Evolutionary conservation across 1,139 yeast species (phyloP).

Genomic region (Lodderomyces jiufengensis): DNA sequence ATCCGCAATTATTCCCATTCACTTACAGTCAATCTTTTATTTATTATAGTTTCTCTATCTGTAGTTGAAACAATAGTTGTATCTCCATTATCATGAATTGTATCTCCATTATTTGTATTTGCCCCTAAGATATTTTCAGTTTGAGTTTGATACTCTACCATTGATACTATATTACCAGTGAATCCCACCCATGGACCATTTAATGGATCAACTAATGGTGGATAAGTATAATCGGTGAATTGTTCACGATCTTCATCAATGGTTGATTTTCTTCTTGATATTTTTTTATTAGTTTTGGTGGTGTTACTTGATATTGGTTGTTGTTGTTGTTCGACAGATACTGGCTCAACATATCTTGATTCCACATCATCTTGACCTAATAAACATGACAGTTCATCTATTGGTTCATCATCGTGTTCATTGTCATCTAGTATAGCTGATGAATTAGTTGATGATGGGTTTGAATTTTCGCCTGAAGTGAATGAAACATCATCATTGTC

Average conservation of each 20-base stretch:
- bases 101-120: slow-evolving; percentile 1
- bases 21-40: slow-evolving; percentile 34
- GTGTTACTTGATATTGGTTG: background rate
- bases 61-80: slow-evolving; percentile 18
- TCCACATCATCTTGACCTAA: slow-evolving; percentile 13
- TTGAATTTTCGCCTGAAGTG: slow-evolving; percentile 3
- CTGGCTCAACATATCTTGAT: too few species aligned
- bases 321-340: background rate
- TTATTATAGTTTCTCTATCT: slow-evolving; percentile 25
- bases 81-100: slow-evolving; percentile 24
- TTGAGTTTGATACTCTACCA: slow-evolving; percentile 28
- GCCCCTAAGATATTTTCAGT: slow-evolving; percentile 9
- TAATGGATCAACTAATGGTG: slow-evolving; percentile 43
- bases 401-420: slow-evolving; percentile 7
- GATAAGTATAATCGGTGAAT: slow-evolving; percentile 49
- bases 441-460: background rate
- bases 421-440: slow-evolving; percentile 7
- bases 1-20: slow-evolving; percentile 51
- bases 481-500: slow-evolving; percentile 24
- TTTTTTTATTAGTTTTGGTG: background rate
- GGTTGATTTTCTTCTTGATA: slow-evolving; percentile 37
- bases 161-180: slow-evolving; percentile 48
- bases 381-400: slow-evolving; percentile 29
- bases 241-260: slow-evolving; percentile 57
- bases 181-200: slow-evolving; percentile 61